phyloP scores from a whole-genome alignment of 139 green algal species.

The Parachlorella kessleri region DNA sequence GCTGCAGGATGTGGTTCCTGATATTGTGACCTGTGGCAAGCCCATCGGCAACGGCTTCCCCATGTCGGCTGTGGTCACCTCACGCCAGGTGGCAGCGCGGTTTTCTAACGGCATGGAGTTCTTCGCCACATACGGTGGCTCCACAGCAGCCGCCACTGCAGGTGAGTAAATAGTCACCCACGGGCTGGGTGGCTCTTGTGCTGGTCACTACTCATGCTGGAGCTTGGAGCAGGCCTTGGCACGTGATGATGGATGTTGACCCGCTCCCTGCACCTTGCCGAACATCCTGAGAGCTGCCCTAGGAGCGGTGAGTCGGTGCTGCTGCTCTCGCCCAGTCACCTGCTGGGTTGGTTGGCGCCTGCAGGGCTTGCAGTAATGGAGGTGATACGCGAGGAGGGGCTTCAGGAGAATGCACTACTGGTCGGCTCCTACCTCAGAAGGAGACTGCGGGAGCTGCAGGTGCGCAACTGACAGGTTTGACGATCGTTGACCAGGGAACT shows the following conservation, averaged over 20 bases:
- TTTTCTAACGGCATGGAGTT: conserved; percentile 74
- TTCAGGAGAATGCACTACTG: conserved; percentile 17
- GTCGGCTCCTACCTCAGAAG: conserved; percentile 40
- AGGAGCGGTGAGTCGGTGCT: too few species aligned
- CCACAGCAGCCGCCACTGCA: neutral
- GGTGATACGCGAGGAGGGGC: conserved; percentile 43
- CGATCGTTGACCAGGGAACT: too few species aligned
- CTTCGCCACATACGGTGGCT: conserved; percentile 96
- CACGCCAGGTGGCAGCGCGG: conserved; percentile 75
- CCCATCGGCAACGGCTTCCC: conserved; percentile 96
- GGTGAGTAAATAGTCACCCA: too few species aligned
- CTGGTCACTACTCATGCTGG: too few species aligned
- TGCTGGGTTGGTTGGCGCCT: too few species aligned
- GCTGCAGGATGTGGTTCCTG: conserved; percentile 74
- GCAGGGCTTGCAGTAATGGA: conserved; percentile 81
- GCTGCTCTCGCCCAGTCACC: too few species aligned
- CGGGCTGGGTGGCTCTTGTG: too few species aligned
- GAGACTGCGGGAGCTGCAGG: conserved; percentile 21
- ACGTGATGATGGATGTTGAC: too few species aligned
- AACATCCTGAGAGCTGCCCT: too few species aligned
- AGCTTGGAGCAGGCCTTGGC: too few species aligned
- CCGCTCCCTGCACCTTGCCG: too few species aligned
- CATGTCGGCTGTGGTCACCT: conserved; percentile 94
- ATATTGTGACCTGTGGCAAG: conserved; percentile 94
- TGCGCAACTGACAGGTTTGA: too few species aligned